These are phyloP conservation scores for Endothia cerciana DNA, from an alignment of 2,329 filamentous ascomycete species.

Conservation along the genomic window DNA sequence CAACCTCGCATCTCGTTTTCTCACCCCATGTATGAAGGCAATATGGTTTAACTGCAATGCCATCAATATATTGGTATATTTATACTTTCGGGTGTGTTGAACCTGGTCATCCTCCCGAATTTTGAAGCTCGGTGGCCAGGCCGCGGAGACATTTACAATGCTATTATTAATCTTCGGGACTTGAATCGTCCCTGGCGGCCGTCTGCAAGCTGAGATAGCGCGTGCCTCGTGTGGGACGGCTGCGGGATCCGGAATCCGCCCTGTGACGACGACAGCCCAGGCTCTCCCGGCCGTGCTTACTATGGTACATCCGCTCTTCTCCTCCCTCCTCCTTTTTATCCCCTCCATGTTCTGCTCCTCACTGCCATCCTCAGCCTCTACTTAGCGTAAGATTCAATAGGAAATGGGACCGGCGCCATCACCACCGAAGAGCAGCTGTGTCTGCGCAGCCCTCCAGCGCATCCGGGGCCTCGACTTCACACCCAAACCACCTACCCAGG, in stretches of 20 bases:
- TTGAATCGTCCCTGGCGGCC: background rate
- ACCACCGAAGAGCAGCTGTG: conserved; percentile 13
- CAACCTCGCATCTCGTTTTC: too few relatives aligned
- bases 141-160: background rate
- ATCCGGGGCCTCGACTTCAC: conserved; percentile 22
- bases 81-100: too few relatives aligned
- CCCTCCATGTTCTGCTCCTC: background rate
- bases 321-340: background rate
- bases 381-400: background rate
- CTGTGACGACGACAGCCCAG: background rate
- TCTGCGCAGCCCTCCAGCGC: conserved; percentile 11
- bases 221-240: background rate
- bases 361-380: background rate
- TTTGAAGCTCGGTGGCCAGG: background rate
- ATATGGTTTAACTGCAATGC: too few relatives aligned
- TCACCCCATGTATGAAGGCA: too few relatives aligned
- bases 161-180: background rate
- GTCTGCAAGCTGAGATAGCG: background rate
- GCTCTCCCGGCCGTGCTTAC: background rate
- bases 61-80: too few relatives aligned
- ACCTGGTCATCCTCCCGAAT: background rate
- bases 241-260: background rate
- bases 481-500: background rate
- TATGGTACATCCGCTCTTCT: background rate
- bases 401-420: background rate